phyloP scores from a whole-genome alignment of 192 early-diverging fungal species.

The Podila verticillata region DNA sequence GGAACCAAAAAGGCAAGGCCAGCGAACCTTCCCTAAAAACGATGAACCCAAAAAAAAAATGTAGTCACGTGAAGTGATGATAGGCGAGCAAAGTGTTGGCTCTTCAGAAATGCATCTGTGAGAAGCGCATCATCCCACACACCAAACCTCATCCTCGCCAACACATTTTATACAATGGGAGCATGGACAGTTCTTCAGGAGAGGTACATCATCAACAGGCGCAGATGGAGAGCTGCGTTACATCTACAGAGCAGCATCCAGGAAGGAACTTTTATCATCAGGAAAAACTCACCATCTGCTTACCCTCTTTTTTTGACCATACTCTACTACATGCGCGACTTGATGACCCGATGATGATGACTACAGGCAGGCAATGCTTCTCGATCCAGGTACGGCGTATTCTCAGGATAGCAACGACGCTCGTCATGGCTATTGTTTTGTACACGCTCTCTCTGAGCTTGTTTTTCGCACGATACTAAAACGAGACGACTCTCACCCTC shows the following conservation, averaged over 20 bases:
- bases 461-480: not conserved
- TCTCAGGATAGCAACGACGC: too few relatives aligned
- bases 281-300: not conserved
- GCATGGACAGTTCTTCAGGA: conserved; percentile 54
- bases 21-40: too few relatives aligned
- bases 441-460: not conserved
- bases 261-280: not conserved
- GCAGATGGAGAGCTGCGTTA: not conserved
- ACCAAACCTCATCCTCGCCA: not conserved
- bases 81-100: too few relatives aligned
- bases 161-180: conserved; percentile 31
- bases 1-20: too few relatives aligned
- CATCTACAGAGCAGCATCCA: not conserved
- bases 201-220: conserved; percentile 23
- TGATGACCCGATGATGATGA: not conserved
- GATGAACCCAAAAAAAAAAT: too few relatives aligned
- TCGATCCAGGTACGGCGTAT: conserved; percentile 65
- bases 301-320: not conserved
- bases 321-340: not conserved
- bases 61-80: too few relatives aligned
- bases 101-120: too few relatives aligned
- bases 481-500: not conserved
- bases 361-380: conserved; percentile 69
- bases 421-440: not conserved
- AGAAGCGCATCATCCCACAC: not conserved